These are phyloP conservation scores for Candida pini DNA, from an alignment of 805 yeast species.

Conservation along the genomic window DNA sequence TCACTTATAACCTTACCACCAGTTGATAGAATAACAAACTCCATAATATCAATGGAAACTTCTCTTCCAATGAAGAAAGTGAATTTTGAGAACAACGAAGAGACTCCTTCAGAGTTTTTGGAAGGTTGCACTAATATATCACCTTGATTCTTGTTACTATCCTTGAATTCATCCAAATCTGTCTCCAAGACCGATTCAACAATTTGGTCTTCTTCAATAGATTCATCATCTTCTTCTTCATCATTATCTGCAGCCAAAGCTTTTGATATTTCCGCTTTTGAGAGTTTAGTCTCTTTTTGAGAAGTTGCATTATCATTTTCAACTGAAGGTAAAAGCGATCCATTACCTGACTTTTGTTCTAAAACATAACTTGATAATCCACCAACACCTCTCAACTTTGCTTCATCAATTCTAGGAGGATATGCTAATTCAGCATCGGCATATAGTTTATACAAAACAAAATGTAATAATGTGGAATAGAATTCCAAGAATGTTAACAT, in stretches of 20 bases:
- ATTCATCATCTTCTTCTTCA: slow-evolving; percentile 32
- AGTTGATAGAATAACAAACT: slow-evolving; percentile 76
- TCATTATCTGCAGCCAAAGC: slow-evolving; percentile 54
- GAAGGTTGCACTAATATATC: slow-evolving; percentile 73
- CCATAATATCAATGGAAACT: slow-evolving; percentile 87
- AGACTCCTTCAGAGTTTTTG: slow-evolving; percentile 49
- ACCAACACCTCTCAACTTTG: slow-evolving; percentile 78
- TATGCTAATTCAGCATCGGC: slow-evolving; percentile 80
- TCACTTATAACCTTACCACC: slow-evolving; percentile 88
- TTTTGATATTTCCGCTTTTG: slow-evolving; percentile 36
- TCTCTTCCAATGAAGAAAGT: slow-evolving; percentile 90
- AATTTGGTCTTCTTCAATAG: slow-evolving; percentile 30
- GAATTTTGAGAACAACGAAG: slow-evolving; percentile 65
- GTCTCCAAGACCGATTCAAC: slow-evolving; percentile 38
- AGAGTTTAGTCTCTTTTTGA: slow-evolving; percentile 35
- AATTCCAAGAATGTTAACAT: slow-evolving; percentile 96
- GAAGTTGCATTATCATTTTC: slow-evolving; percentile 18
- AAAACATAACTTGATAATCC: slow-evolving; percentile 82
- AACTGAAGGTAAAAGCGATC: slow-evolving; percentile 33
- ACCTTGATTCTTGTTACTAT: slow-evolving; percentile 55
- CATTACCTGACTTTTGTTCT: slow-evolving; percentile 40
- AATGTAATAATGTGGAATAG: slow-evolving; percentile 86
- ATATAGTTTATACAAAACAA: slow-evolving; percentile 79
- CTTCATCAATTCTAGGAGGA: slow-evolving; percentile 79
- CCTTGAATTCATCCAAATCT: slow-evolving; percentile 68